phyloP scores from a whole-genome alignment of 371 early-diverging fungal species.

The Vittaforma corneae region DNA sequence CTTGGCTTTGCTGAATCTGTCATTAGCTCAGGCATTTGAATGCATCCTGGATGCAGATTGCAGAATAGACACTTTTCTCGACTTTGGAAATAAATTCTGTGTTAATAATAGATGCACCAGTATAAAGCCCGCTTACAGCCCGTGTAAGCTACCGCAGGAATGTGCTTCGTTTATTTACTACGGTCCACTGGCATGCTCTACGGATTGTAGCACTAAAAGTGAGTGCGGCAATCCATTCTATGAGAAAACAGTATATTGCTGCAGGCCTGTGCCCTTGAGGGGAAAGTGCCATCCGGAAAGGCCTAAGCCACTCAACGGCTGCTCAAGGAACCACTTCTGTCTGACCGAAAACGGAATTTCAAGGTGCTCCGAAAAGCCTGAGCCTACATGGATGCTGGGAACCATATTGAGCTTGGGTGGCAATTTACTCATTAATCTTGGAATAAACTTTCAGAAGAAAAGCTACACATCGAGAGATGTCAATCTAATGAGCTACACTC shows the following conservation, averaged over 20 bases:
- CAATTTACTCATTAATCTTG: constrained; percentile 66
- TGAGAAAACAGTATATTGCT: constrained; percentile 48
- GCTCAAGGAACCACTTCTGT: constrained; percentile 51
- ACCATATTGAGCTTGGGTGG: constrained; percentile 65
- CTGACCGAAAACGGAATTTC: constrained; percentile 38
- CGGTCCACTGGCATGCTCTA: constrained; percentile 59
- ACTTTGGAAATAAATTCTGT: constrained; percentile 56
- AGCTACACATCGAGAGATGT: constrained; percentile 61
- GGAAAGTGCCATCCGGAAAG: constrained; percentile 50
- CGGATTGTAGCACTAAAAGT: constrained; percentile 46
- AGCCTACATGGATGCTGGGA: constrained; percentile 61
- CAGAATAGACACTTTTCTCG: constrained; percentile 40
- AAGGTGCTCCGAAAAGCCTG: constrained; percentile 49
- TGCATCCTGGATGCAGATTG: constrained; percentile 57
- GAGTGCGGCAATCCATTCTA: constrained; percentile 19
- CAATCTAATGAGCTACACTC: constrained; percentile 23
- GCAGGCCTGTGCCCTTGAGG: constrained; percentile 53
- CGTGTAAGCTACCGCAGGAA: constrained; percentile 51
- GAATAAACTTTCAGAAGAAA: constrained; percentile 73
- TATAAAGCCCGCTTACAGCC: constrained; percentile 45
- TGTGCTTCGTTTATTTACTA: constrained; percentile 59
- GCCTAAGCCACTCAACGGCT: constrained; percentile 54
- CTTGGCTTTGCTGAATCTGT: constrained; percentile 1
- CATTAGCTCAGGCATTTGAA: background rate
- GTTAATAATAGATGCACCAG: constrained; percentile 53